phyloP scores from a whole-genome alignment of 1,284 basidiomycete genomes.

The Crucibulum cyathiforme region DNA sequence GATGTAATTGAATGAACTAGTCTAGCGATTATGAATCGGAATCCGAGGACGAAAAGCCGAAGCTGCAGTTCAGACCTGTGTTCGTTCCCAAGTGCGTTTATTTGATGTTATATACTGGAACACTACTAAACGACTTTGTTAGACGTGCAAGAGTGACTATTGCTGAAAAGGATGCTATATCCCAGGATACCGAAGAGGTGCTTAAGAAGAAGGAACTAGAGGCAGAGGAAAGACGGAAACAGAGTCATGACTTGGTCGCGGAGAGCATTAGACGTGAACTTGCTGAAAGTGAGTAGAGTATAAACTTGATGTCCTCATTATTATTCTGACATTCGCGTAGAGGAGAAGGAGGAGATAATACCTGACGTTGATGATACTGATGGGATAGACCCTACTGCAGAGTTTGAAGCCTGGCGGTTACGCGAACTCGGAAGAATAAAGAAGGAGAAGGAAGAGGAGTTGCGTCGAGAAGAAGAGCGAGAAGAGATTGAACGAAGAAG shows the following conservation, averaged over 20 bases:
- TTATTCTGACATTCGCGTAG: constrained; percentile 45
- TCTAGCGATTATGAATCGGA: constrained; percentile 81
- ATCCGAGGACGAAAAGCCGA: constrained; percentile 68
- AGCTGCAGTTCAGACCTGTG: constrained; percentile 81
- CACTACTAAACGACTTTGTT: constrained; percentile 2
- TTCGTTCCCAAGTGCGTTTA: constrained; percentile 86
- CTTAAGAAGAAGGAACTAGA: constrained; percentile 66
- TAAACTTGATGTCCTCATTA: constrained; percentile 2
- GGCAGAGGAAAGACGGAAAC: constrained; percentile 76
- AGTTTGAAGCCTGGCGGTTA: constrained; percentile 96
- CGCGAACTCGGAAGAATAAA: constrained; percentile 92
- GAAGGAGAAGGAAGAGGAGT: constrained; percentile 86
- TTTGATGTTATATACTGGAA: background rate
- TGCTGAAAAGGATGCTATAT: constrained; percentile 64
- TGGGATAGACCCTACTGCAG: constrained; percentile 86
- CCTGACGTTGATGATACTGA: constrained; percentile 97
- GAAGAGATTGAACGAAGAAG: constrained; percentile 91
- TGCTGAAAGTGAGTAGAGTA: constrained; percentile 70
- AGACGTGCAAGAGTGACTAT: constrained; percentile 79
- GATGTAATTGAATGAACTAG: constrained; percentile 37
- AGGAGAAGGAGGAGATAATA: constrained; percentile 82
- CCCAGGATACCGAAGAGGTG: constrained; percentile 75
- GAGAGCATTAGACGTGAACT: constrained; percentile 86
- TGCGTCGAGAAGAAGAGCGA: constrained; percentile 79
- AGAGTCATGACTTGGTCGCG: constrained; percentile 86